Percentiles rank a stretch among this genome's conserved stretches.
phyloP scores from a whole-genome alignment of 352 stramenopile species.

The Globisporangium radiosum region DNA sequence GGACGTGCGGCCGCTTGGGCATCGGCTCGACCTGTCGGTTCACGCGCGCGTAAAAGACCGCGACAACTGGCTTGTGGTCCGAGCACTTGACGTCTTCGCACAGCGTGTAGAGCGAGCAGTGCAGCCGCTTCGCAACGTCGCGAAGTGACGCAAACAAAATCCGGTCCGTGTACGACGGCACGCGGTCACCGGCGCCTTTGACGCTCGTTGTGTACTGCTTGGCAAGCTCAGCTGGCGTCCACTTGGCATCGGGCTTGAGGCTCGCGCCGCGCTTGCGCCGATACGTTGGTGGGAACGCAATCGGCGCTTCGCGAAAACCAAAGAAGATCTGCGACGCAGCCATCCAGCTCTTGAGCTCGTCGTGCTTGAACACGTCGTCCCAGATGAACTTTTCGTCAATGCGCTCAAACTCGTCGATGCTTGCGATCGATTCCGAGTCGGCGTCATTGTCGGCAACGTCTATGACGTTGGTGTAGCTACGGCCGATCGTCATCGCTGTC shows the following conservation, averaged over 20 bases:
- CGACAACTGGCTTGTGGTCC: constrained; percentile 82
- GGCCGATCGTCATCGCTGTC: constrained; percentile 1
- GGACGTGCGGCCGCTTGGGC: constrained; percentile 36
- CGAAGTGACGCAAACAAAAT: constrained; percentile 80
- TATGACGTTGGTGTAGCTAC: background rate
- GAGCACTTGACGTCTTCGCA: constrained; percentile 68
- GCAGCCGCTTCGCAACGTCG: constrained; percentile 56
- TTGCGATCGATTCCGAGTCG: constrained; percentile 5
- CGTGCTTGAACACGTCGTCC: constrained; percentile 62
- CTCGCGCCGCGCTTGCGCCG: constrained; percentile 43
- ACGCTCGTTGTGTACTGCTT: constrained; percentile 56
- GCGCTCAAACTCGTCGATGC: constrained; percentile 22
- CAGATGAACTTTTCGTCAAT: constrained; percentile 32
- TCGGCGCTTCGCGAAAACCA: constrained; percentile 68
- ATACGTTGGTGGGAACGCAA: constrained; percentile 74
- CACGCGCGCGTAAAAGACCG: constrained; percentile 62
- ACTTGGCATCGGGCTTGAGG: constrained; percentile 8
- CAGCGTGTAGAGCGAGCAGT: constrained; percentile 62
- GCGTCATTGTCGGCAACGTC: constrained; percentile 1
- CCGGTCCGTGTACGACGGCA: constrained; percentile 88
- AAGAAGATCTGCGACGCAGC: constrained; percentile 51
- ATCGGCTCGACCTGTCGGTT: constrained; percentile 50
- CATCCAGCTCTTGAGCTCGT: constrained; percentile 66
- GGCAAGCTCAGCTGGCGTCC: constrained; percentile 20
- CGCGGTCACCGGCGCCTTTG: constrained; percentile 47